Evolutionary conservation across 257 asterid species (phyloP).

Genomic region (Solanum appendiculatum): DNA sequence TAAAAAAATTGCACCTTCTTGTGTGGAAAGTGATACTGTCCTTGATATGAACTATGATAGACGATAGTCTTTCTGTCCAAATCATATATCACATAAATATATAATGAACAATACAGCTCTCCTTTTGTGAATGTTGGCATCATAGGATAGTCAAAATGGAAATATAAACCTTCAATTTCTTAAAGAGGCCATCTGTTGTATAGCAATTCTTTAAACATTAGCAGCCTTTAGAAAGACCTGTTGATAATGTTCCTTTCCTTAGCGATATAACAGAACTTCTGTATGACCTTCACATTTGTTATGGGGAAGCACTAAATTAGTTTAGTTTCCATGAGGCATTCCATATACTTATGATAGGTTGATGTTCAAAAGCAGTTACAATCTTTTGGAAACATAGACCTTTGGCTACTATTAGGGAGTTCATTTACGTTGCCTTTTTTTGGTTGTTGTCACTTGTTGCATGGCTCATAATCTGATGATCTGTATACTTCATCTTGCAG

Average conservation of each 20-base stretch:
- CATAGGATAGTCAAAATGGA: background rate
- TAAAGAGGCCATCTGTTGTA: background rate
- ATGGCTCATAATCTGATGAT: background rate
- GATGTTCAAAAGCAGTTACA: background rate
- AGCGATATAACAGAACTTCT: background rate
- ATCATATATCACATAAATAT: background rate
- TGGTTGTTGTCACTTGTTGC: too few relatives aligned
- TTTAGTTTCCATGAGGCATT: background rate
- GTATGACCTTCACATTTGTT: background rate
- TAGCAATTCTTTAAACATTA: background rate
- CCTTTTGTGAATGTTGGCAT: background rate
- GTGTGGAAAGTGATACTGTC: background rate
- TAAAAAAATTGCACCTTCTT: background rate
- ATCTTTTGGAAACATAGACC: background rate
- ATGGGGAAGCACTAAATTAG: background rate
- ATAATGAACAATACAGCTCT: background rate
- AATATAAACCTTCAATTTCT: background rate
- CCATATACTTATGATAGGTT: background rate
- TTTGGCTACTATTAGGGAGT: background rate
- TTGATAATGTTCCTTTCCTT: background rate
- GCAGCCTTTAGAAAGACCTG: background rate
- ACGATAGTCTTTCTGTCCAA: background rate
- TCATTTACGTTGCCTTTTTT: background rate
- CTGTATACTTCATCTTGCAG: constrained; percentile 20
- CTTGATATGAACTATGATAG: background rate